phyloP scores from a whole-genome alignment of 805 yeast species.

The Ogataea saltuana region DNA sequence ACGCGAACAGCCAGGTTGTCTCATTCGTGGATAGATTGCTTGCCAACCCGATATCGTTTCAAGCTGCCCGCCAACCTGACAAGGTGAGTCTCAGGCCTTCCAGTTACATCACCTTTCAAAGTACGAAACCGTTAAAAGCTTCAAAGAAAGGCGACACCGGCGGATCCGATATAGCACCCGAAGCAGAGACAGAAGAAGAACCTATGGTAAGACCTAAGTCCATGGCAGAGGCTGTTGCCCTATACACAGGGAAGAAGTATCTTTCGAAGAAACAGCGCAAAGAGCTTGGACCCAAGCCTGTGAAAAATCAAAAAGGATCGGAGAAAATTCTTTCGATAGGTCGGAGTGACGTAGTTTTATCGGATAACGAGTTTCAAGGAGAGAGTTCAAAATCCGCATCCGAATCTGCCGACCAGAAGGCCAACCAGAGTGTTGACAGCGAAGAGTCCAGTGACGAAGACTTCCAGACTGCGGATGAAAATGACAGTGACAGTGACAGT shows the following conservation, averaged over 20 bases:
- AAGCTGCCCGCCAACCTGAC: constrained; percentile 59
- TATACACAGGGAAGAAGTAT: constrained; percentile 56
- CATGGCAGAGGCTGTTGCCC: constrained; percentile 60
- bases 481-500: constrained; percentile 4
- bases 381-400: constrained; percentile 5
- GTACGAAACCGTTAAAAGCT: constrained; percentile 7
- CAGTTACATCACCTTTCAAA: constrained; percentile 45
- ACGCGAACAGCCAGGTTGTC: constrained; percentile 28
- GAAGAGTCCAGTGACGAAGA: constrained; percentile 34
- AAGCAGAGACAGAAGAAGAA: constrained; percentile 5
- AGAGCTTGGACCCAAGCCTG: constrained; percentile 26
- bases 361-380: constrained; percentile 16
- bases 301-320: constrained; percentile 13
- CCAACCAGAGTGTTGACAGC: constrained; percentile 12
- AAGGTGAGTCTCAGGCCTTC: constrained; percentile 46
- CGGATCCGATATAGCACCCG: not conserved
- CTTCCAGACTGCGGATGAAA: constrained; percentile 34
- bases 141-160: constrained; percentile 3
- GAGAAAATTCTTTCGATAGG: not conserved
- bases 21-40: constrained; percentile 66
- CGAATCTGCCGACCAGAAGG: constrained; percentile 7
- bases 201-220: constrained; percentile 41
- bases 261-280: constrained; percentile 47
- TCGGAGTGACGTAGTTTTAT: constrained; percentile 6
- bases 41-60: constrained; percentile 62